A percentile compares a stretch with the other conserved stretches of the same genome.
phyloP scores from a whole-genome alignment of 2,329 filamentous ascomycete genomes.

The Colletotrichum sp. region DNA sequence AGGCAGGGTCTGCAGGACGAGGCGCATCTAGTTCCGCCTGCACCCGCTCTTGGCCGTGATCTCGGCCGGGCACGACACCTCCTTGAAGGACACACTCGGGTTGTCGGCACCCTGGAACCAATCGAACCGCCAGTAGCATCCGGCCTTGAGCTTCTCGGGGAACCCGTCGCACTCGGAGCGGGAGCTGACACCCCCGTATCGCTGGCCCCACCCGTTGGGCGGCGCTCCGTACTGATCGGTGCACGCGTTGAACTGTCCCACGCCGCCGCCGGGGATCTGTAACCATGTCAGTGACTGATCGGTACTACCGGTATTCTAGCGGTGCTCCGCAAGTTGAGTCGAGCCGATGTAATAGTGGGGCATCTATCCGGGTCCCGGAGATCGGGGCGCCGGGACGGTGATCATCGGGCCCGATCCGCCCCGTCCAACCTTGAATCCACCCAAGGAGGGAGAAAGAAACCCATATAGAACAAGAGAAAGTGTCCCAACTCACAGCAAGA shows the following conservation, averaged over 20 bases:
- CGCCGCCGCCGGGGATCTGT: conserved; percentile 58
- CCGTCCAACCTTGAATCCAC: not conserved
- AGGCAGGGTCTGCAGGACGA: not conserved
- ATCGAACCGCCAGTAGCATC: conserved; percentile 69
- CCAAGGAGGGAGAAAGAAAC: not conserved
- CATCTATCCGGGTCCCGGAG: not conserved
- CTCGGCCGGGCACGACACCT: conserved; percentile 59
- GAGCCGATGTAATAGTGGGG: not conserved
- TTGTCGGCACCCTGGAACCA: conserved; percentile 67
- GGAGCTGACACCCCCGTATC: conserved; percentile 62
- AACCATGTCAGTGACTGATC: not conserved
- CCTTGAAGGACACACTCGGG: conserved; percentile 57
- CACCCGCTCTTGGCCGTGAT: conserved; percentile 48
- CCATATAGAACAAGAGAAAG: not conserved
- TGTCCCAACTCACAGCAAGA: conserved; percentile 40
- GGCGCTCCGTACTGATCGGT: conserved; percentile 48
- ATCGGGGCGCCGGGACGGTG: not conserved
- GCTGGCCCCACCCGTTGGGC: conserved; percentile 57
- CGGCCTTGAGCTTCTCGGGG: conserved; percentile 57
- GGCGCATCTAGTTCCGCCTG: conserved; percentile 22
- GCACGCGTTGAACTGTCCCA: conserved; percentile 54
- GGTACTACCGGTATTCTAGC: not conserved
- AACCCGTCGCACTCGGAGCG: conserved; percentile 57
- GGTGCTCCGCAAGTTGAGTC: not conserved
- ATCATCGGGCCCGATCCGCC: not conserved